Evolutionary conservation across 83 land plant genomes (phyloP).

Genomic region (Picea mariana): DNA sequence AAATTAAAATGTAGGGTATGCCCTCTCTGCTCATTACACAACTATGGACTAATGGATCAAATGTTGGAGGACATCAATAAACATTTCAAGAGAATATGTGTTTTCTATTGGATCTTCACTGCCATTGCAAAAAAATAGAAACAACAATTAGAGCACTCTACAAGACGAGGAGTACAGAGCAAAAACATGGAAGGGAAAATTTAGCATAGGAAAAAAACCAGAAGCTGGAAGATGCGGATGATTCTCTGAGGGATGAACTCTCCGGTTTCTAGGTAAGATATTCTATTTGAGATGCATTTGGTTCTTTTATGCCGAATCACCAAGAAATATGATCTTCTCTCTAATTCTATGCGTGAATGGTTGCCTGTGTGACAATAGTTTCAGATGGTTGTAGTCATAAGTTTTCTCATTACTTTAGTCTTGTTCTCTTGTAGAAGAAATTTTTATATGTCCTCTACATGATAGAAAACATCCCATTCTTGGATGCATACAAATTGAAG

Average conservation of each 20-base stretch:
- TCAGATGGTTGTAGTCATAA: not conserved
- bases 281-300: too few species aligned
- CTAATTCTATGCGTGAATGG: not conserved
- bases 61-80: too few species aligned
- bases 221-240: slow-evolving; percentile 62
- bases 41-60: too few species aligned
- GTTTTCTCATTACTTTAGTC: not conserved
- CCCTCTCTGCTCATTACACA: too few species aligned
- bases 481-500: slow-evolving; percentile 43
- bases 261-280: slow-evolving; percentile 44
- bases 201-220: slow-evolving; percentile 67
- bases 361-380: not conserved
- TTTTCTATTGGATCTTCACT: too few species aligned
- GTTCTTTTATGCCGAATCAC: too few species aligned
- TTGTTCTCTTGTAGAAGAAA: slow-evolving; percentile 41
- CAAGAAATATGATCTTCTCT: too few species aligned
- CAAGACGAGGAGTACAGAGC: slow-evolving; percentile 31
- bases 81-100: too few species aligned
- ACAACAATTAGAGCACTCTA: too few species aligned
- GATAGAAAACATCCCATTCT: slow-evolving; percentile 56
- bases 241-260: slow-evolving; percentile 29
- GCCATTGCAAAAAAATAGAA: too few species aligned
- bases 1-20: too few species aligned
- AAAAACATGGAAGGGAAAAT: slow-evolving; percentile 68
- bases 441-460: slow-evolving; percentile 61